These are phyloP conservation scores for Chaetoceros muelleri DNA, from an alignment of 108 stramenopile species.

Conservation along the genomic window DNA sequence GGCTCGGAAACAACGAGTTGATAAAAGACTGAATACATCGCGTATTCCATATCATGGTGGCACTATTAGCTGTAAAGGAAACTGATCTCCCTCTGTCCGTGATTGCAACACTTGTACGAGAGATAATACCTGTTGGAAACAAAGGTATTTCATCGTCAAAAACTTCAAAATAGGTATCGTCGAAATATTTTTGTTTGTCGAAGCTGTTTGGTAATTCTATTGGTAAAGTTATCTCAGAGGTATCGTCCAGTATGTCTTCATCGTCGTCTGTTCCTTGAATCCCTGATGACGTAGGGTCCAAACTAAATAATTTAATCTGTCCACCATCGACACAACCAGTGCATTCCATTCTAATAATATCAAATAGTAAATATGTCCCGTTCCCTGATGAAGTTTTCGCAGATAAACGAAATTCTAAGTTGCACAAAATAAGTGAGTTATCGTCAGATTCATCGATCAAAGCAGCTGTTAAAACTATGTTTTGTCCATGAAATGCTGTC, in stretches of 20 bases:
- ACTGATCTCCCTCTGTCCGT: slow-evolving; percentile 28
- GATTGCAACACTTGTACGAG: slow-evolving; percentile 35
- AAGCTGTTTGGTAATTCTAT: neutral
- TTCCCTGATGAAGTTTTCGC: neutral
- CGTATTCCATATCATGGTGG: slow-evolving; percentile 65
- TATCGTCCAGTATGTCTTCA: neutral
- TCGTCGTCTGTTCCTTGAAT: neutral
- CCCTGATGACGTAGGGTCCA: neutral
- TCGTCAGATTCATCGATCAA: neutral
- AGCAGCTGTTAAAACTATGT: neutral
- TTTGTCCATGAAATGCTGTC: neutral
- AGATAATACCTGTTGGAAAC: slow-evolving; percentile 43
- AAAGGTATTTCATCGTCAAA: slow-evolving; percentile 20
- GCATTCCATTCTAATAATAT: neutral
- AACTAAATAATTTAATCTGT: neutral
- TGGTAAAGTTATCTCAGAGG: neutral
- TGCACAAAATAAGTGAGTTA: neutral
- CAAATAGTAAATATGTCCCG: neutral
- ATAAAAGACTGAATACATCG: slow-evolving; percentile 17
- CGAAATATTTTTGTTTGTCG: too few relatives aligned
- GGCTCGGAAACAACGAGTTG: slow-evolving; percentile 12
- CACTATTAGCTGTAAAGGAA: slow-evolving; percentile 51
- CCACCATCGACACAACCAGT: neutral
- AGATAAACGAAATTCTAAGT: neutral
- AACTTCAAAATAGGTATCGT: neutral